Evolutionary conservation across 1,284 basidiomycete genomes (phyloP).

Genomic region (Agroathelia rolfsii): DNA sequence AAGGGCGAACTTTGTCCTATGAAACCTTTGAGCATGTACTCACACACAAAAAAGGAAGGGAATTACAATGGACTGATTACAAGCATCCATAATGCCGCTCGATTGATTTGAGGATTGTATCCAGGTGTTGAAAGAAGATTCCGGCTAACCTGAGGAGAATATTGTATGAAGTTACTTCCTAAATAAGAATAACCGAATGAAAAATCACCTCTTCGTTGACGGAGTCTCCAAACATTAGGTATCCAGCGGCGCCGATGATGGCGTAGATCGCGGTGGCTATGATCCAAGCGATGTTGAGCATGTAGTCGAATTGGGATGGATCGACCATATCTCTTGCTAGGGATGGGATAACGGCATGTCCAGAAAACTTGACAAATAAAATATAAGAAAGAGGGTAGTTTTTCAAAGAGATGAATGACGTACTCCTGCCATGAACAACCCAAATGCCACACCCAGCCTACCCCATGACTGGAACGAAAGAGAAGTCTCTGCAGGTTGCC

Average conservation of each 20-base stretch:
- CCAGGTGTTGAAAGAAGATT: constrained; percentile 72
- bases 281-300: constrained; percentile 61
- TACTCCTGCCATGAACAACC: constrained; percentile 92
- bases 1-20: constrained; percentile 80
- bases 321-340: constrained; percentile 86
- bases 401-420: constrained; percentile 17
- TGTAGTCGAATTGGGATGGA: constrained; percentile 70
- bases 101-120: constrained; percentile 69
- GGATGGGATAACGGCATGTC: constrained; percentile 89
- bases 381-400: not conserved
- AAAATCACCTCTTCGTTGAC: constrained; percentile 72
- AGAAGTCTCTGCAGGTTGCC: constrained; percentile 66
- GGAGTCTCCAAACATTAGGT: constrained; percentile 81
- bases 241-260: constrained; percentile 78
- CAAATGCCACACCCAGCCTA: constrained; percentile 72
- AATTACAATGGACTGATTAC: constrained; percentile 76
- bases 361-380: constrained; percentile 58
- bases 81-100: constrained; percentile 80
- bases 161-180: constrained; percentile 4
- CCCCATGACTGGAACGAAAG: constrained; percentile 42
- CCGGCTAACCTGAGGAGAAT: constrained; percentile 60
- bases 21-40: constrained; percentile 4
- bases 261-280: constrained; percentile 75
- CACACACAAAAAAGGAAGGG: constrained; percentile 1
- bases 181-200: not conserved